Evolutionary conservation across 352 stramenopile genomes (phyloP).

Genomic region (Phytophthora uliginosa): DNA sequence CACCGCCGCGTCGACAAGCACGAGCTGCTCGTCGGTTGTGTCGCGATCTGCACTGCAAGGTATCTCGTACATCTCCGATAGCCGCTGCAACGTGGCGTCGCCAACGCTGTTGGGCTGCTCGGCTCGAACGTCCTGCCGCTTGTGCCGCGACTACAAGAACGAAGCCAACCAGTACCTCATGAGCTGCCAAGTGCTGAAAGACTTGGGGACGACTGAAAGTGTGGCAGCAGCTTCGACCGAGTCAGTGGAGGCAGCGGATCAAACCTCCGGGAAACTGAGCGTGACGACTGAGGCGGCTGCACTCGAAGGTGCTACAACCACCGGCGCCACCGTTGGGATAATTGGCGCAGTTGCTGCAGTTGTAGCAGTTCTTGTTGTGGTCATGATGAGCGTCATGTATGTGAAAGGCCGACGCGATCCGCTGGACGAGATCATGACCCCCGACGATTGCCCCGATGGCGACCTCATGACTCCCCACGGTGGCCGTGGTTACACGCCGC

Average conservation of each 20-base stretch:
- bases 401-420: conserved; percentile 28
- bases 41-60: conserved; percentile 36
- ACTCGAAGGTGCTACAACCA: not conserved
- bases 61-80: conserved; percentile 60
- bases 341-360: conserved; percentile 17
- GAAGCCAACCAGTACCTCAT: conserved; percentile 66
- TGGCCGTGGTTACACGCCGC: conserved; percentile 32
- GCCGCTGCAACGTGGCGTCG: conserved; percentile 41
- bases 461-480: conserved; percentile 26
- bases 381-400: conserved; percentile 42
- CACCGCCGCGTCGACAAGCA: conserved; percentile 31
- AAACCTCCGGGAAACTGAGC: conserved; percentile 4
- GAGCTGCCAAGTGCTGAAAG: conserved; percentile 61
- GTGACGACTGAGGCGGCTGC: conserved; percentile 7
- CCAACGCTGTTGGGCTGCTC: conserved; percentile 55
- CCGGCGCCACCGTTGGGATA: not conserved
- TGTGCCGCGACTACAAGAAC: conserved; percentile 72
- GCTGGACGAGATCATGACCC: conserved; percentile 33
- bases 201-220: conserved; percentile 23
- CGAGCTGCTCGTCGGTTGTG: conserved; percentile 41
- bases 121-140: conserved; percentile 49
- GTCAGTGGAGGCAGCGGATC: not conserved
- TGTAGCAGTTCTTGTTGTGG: conserved; percentile 37
- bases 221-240: conserved; percentile 8
- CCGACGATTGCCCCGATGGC: conserved; percentile 17